Conservation (phyloP, 1,284 basidiomycete species). For the Polyporus tsugae region DNA sequence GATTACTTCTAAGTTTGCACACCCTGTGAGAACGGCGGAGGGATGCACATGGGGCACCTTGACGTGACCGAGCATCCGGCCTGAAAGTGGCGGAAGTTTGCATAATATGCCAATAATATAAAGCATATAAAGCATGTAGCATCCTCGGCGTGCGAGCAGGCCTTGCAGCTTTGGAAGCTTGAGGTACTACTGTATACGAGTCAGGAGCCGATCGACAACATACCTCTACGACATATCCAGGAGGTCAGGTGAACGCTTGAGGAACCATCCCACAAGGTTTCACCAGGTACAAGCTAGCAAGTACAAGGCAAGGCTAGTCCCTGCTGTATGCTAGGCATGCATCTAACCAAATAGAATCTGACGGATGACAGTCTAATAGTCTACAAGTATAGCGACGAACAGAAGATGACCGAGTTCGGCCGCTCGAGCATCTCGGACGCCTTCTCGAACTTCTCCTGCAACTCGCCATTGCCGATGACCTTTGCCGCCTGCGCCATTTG, state of each 20-base stretch:
- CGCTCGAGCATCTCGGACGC: constrained; percentile 90
- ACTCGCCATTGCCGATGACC: constrained; percentile 94
- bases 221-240: constrained; percentile 63
- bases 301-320: neutral
- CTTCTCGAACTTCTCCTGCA: constrained; percentile 92
- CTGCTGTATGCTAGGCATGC: neutral
- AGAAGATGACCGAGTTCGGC: constrained; percentile 94
- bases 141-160: neutral
- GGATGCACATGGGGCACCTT: neutral
- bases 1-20: neutral
- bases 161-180: neutral
- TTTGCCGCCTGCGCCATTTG: constrained; percentile 97
- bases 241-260: constrained; percentile 37
- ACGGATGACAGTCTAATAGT: constrained; percentile 19
- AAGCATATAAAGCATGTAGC: neutral
- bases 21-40: neutral
- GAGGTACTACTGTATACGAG: neutral
- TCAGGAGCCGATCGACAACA: constrained; percentile 64
- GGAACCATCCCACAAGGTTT: neutral
- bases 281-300: neutral
- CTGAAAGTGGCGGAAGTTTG: neutral
- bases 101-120: neutral
- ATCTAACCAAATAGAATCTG: neutral
- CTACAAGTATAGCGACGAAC: constrained; percentile 83
- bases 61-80: neutral